Evolutionary conservation across 129 eudicot species (phyloP).

Genomic region (Lactuca sativa): DNA sequence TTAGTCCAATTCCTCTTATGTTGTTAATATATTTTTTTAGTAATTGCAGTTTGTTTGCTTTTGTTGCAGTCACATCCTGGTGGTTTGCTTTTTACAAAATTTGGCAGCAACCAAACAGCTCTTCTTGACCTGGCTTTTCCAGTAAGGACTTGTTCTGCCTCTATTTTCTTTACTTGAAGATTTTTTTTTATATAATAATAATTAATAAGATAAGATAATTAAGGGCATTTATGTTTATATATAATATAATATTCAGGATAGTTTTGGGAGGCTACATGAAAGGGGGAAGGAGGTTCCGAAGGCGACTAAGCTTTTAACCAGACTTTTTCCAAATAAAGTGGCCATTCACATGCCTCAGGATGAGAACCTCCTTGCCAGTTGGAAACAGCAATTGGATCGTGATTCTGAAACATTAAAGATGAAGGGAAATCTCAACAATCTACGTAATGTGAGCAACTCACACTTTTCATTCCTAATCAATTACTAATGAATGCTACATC

Average conservation of each 20-base stretch:
- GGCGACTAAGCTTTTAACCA: conserved; percentile 66
- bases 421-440: conserved; percentile 62
- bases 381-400: conserved; percentile 78
- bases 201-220: background rate
- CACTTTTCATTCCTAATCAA: background rate
- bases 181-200: too few relatives aligned
- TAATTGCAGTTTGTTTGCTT: conserved; percentile 18
- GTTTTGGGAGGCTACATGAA: conserved; percentile 78
- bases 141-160: conserved; percentile 38
- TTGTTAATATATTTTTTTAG: background rate
- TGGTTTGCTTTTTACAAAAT: conserved; percentile 85
- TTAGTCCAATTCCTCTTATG: too few relatives aligned
- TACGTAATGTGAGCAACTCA: conserved; percentile 62
- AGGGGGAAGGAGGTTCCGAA: conserved; percentile 71
- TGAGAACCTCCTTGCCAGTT: conserved; percentile 69
- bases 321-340: conserved; percentile 88
- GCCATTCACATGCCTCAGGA: conserved; percentile 96
- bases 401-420: conserved; percentile 79
- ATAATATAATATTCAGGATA: conserved; percentile 51
- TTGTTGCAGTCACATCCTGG: conserved; percentile 78
- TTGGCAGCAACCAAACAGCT: conserved; percentile 91
- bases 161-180: background rate
- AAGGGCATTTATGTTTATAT: background rate
- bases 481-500: background rate
- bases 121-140: conserved; percentile 83